A percentile compares a stretch with the other conserved stretches of the same genome.
Conservation (phyloP, 345 rosid species). For the Brassica juncea region DNA sequence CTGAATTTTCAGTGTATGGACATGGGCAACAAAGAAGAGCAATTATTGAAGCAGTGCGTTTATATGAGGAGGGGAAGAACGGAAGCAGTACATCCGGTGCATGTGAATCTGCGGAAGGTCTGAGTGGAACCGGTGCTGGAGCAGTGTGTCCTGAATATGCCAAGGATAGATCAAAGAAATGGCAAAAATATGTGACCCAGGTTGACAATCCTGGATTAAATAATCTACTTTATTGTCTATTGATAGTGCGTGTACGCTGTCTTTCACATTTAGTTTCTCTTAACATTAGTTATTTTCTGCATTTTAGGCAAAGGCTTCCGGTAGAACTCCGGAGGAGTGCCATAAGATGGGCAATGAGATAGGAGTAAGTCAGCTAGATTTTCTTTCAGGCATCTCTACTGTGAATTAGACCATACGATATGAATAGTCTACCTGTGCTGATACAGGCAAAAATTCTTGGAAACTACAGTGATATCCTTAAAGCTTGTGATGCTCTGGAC, state of each 20-base stretch:
- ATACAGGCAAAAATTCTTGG: conserved; percentile 78
- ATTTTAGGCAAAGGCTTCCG: conserved; percentile 89
- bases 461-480: conserved; percentile 65
- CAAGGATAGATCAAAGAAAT: conserved; percentile 80
- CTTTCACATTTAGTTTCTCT: background rate
- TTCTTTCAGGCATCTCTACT: conserved; percentile 29
- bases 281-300: conserved; percentile 11
- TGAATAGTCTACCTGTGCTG: conserved; percentile 36
- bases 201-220: conserved; percentile 42
- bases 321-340: conserved; percentile 67
- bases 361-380: conserved; percentile 61
- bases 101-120: conserved; percentile 46
- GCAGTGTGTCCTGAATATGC: conserved; percentile 51
- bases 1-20: conserved; percentile 85
- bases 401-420: conserved; percentile 22
- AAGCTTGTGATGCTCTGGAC: conserved; percentile 85
- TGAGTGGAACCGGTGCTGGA: conserved; percentile 37
- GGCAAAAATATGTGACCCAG: conserved; percentile 92
- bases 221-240: conserved; percentile 12
- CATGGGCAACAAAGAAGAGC: conserved; percentile 96
- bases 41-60: conserved; percentile 82
- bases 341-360: conserved; percentile 62
- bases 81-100: conserved; percentile 34
- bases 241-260: background rate
- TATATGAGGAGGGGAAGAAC: conserved; percentile 57